Evolutionary conservation across 148 eudicot genomes (phyloP).

Genomic region (Fagopyrum esculentum): DNA sequence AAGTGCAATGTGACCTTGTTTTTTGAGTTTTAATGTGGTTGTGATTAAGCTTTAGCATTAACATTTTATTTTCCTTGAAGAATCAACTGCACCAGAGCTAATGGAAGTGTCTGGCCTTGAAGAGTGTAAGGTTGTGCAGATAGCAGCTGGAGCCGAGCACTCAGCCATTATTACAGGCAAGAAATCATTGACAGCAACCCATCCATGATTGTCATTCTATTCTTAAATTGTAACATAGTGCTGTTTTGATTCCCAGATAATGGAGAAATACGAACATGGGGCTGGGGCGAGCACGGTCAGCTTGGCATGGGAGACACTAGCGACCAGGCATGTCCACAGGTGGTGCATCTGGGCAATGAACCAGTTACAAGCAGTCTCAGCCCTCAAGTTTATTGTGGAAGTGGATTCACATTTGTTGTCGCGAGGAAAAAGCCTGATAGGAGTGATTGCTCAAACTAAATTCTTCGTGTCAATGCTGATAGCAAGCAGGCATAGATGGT

Average conservation of each 20-base stretch:
- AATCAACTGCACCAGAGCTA: conserved; percentile 21
- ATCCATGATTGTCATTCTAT: background rate
- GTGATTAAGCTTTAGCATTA: background rate
- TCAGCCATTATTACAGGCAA: conserved; percentile 68
- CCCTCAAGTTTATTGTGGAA: conserved; percentile 59
- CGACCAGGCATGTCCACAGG: conserved; percentile 53
- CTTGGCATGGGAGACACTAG: conserved; percentile 68
- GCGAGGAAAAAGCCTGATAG: conserved; percentile 10
- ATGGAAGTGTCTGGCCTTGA: conserved; percentile 31
- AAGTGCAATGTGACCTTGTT: background rate
- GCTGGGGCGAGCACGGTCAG: conserved; percentile 99
- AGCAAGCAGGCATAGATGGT: background rate
- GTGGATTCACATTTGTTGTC: conserved; percentile 68
- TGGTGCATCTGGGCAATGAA: conserved; percentile 33
- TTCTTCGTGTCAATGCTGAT: background rate
- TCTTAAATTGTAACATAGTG: background rate
- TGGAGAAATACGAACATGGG: conserved; percentile 77
- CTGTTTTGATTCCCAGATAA: conserved; percentile 29
- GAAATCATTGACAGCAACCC: background rate
- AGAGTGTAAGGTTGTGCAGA: conserved; percentile 34
- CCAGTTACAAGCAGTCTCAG: conserved; percentile 1
- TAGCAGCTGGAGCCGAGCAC: conserved; percentile 93
- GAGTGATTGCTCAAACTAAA: background rate
- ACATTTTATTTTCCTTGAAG: conserved; percentile 10
- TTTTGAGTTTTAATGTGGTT: background rate